Base-by-base conservation (phyloP, 768 basidiomycete species). In the Leccinellum albellum region DNA sequence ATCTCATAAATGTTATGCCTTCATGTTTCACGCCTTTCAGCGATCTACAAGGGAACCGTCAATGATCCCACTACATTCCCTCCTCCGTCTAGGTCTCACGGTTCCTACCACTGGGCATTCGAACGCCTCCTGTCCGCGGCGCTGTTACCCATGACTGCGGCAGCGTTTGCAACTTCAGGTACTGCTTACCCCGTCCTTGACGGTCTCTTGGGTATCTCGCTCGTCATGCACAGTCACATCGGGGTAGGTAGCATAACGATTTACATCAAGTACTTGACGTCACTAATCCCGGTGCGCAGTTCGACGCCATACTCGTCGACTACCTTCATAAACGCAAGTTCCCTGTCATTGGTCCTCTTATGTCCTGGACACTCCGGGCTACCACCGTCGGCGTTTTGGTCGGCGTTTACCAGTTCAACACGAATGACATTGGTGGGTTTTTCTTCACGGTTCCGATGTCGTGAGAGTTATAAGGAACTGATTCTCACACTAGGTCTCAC, bases 391-490 rank as follows among this genome's bases (percentile, higher is more conserved):
- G 86, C 21, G 85, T 89, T 5, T 79, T 94, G 51, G 85, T 93
- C 46, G 96, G 97, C 15, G 82, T 98, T 6, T 99, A 97, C 77
- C 89, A 97, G 73, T 98, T 98, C 79, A 98, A 98, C 78, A 98
- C 97, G 44, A 94, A 96, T 69, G 96, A 98, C 70, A 86, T 99
- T 61, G 95, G 97, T 97, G 64, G 63, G 90, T 79, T 32, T 31
- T 37, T 5, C 24, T 24, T 45, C 45, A 10, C 8, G n/a, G 35
- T 52, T 37, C 47, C 58, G 13, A 53, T 10, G 58, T 56, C 40
- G 42, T 29, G 29, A 47, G 10, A 51, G 23, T 7, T 47, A 20
- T 6, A 44, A 45, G 31, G 21, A 48, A 33, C 55, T 52, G 21
- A 59, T n/a, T 56, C 37, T 10, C 53, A 54, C 14, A 6, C 35